These are phyloP conservation scores for Zasmidium angulare DNA, from an alignment of 2,329 filamentous ascomycete species.

Conservation along the genomic window DNA sequence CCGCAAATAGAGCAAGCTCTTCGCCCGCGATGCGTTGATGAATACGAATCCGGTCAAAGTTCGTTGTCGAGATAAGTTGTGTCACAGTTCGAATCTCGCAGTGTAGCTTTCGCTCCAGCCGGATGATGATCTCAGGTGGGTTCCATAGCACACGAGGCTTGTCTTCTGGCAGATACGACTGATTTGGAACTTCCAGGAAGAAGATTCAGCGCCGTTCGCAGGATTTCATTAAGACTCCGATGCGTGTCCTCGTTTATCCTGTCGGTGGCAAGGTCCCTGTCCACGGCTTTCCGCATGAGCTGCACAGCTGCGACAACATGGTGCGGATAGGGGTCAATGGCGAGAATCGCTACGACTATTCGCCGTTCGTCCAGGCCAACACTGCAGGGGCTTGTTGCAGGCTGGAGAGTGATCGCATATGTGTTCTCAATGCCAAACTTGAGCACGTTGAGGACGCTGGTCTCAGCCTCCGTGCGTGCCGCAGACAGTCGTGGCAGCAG, in stretches of 20 bases:
- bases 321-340: conserved; percentile 14
- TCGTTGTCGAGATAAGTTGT: too few species aligned
- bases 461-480: conserved; percentile 10
- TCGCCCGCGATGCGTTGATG: too few species aligned
- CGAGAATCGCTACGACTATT: conserved; percentile 6
- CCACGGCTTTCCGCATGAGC: conserved; percentile 15
- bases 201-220: conserved; percentile 3
- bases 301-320: conserved; percentile 11
- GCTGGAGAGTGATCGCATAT: conserved; percentile 3
- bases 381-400: not conserved
- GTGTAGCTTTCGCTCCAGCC: too few species aligned
- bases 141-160: not conserved
- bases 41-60: too few species aligned
- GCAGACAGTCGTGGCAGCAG: conserved; percentile 7
- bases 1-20: too few species aligned
- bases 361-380: not conserved
- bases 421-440: conserved; percentile 11
- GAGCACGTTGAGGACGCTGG: conserved; percentile 8
- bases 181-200: conserved; percentile 13
- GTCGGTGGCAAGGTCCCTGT: conserved; percentile 7
- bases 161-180: conserved; percentile 9
- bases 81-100: too few species aligned
- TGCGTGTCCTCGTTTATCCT: conserved; percentile 5
- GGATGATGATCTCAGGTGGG: too few species aligned
- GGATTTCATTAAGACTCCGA: conserved; percentile 1